These are phyloP conservation scores for Cercospora zeae-maydis DNA, from an alignment of 2,329 filamentous ascomycete species.

Conservation along the genomic window DNA sequence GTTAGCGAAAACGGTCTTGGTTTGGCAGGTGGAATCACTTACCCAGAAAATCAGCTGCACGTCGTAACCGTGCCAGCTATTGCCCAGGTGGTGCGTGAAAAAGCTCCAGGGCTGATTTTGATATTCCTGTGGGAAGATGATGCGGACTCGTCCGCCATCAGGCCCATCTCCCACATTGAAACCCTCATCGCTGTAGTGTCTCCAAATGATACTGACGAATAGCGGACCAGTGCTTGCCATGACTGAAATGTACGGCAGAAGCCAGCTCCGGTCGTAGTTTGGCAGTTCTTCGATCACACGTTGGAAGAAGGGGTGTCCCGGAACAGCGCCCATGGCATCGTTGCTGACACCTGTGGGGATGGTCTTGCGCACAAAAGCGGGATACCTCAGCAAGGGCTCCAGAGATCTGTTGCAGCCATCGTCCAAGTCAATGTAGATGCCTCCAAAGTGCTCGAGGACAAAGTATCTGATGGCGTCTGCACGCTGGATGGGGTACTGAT, in stretches of 20 bases:
- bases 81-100: conserved; percentile 63
- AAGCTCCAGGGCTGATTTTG: conserved; percentile 67
- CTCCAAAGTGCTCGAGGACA: conserved; percentile 70
- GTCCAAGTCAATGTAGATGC: conserved; percentile 78
- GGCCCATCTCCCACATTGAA: conserved; percentile 42
- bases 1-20: neutral
- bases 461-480: conserved; percentile 77
- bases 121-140: conserved; percentile 69
- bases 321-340: conserved; percentile 71
- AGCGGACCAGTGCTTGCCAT: conserved; percentile 76
- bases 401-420: conserved; percentile 64
- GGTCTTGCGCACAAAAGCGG: conserved; percentile 68
- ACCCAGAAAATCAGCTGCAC: conserved; percentile 64
- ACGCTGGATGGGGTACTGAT: conserved; percentile 71
- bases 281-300: conserved; percentile 65
- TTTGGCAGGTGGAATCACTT: conserved; percentile 23
- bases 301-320: conserved; percentile 71
- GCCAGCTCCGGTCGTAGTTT: conserved; percentile 65
- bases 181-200: conserved; percentile 62
- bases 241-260: conserved; percentile 69
- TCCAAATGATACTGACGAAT: conserved; percentile 72
- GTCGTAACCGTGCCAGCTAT: conserved; percentile 63
- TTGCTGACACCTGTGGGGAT: conserved; percentile 75
- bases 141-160: conserved; percentile 54
- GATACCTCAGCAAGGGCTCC: conserved; percentile 63